Evolutionary conservation across 2,329 filamentous ascomycete genomes (phyloP).

Genomic region (Hypoxylon sp.): DNA sequence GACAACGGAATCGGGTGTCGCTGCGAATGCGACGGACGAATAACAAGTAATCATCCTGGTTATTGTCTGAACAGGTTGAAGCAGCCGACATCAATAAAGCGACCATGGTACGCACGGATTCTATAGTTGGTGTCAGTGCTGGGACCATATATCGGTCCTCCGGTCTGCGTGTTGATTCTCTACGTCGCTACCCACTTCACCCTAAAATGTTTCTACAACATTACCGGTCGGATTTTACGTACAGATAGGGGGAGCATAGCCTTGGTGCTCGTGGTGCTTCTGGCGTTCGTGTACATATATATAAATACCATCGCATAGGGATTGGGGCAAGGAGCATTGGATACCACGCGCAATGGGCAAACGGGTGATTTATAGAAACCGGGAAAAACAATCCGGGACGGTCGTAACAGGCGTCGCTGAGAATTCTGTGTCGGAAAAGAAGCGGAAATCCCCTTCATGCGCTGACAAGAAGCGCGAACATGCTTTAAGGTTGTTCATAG

Average conservation of each 20-base stretch:
- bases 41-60: slow-evolving; percentile 49
- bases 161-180: slow-evolving; percentile 18
- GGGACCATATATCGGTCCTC: slow-evolving; percentile 5
- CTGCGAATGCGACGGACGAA: slow-evolving; percentile 55
- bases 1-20: slow-evolving; percentile 56
- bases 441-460: slow-evolving; percentile 1
- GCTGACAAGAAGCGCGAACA: not conserved
- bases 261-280: slow-evolving; percentile 38
- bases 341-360: slow-evolving; percentile 29
- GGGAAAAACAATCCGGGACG: slow-evolving; percentile 13
- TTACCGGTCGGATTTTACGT: slow-evolving; percentile 25
- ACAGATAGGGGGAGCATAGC: slow-evolving; percentile 35
- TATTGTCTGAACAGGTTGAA: slow-evolving; percentile 56
- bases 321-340: slow-evolving; percentile 27
- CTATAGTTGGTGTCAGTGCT: slow-evolving; percentile 36
- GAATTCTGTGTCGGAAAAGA: slow-evolving; percentile 9
- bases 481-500: not conserved
- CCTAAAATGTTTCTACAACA: slow-evolving; percentile 13
- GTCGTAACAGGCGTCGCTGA: slow-evolving; percentile 11
- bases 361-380: slow-evolving; percentile 29
- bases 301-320: slow-evolving; percentile 26
- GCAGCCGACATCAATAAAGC: slow-evolving; percentile 50
- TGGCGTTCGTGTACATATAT: slow-evolving; percentile 40
- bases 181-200: slow-evolving; percentile 26
- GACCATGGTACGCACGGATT: slow-evolving; percentile 51